Base-by-base conservation (phyloP, 257 asterid species). In the Eustoma russellianum region DNA sequence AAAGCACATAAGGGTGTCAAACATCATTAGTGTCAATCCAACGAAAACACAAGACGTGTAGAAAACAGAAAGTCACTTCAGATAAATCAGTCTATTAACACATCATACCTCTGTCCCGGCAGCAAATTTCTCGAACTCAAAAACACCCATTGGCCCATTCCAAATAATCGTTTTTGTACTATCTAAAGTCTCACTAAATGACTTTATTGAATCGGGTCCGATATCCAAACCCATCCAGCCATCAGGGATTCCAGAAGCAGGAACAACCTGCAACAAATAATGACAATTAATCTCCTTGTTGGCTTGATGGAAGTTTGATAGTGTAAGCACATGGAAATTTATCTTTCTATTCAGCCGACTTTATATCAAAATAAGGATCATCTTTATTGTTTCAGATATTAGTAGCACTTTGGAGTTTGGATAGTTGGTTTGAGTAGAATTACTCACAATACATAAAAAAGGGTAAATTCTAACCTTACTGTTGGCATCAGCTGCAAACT, bases 131-230 rank as follows among this genome's bases (percentile, higher is more conserved):
- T 86, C 96, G 17, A 83, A 83, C 77, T 86, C 94, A 45, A 86
- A 86, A 17, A 83, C 96, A 41, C 94, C 96, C 96, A 86, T 86
- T 3, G 94, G 96, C 33, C 94, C 96, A 52, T 86, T 86, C 94
- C 94, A 83, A 59, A 86, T 83, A 28, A 86, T 43, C 19, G 94
- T 83, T 64, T 81, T 70, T 44, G 94, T 86, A 56, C 84, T 46
- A 51, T 83, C 89, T 60, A 83, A 58, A 53, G 83, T 80, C 61
- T 73, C 81, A 28, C 77, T 71, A 30, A 86, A 86, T 50, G 92
- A 59, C 60, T 81, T 83, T 69, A 86, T 79, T 13, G 86, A 59
- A 35, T 86, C 83, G 0, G 96, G 96, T 30, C 96, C 96, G 55
- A 83, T 79, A 72, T 86, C 96, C 48, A 86, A 70, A 15, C 96